Evolutionary conservation across 176 grass and related monocot genomes (phyloP).

Genomic region (Hsuehochloa calcarea): DNA sequence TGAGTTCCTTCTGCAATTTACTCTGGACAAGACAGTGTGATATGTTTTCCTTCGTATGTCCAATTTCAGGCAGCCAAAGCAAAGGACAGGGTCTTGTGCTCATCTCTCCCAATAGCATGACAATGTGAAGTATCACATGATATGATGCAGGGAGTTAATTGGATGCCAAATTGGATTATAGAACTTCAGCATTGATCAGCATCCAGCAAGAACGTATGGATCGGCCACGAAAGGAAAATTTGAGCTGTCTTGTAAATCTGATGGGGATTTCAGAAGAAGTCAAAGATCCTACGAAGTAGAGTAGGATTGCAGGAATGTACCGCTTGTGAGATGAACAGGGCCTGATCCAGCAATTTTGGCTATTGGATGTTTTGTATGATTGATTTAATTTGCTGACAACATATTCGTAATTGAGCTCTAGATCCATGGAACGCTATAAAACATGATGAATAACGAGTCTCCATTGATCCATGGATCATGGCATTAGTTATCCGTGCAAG

Average conservation of each 20-base stretch:
- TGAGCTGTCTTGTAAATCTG: background rate
- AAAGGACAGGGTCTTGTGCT: constrained; percentile 47
- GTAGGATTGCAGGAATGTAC: too few relatives aligned
- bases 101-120: constrained; percentile 40
- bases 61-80: constrained; percentile 17
- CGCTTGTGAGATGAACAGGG: background rate
- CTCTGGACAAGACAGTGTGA: background rate
- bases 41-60: background rate
- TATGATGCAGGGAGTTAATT: background rate
- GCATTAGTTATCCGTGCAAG: too few relatives aligned
- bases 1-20: too few relatives aligned
- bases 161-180: background rate
- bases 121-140: background rate
- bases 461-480: too few relatives aligned
- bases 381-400: too few relatives aligned
- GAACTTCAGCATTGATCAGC: background rate
- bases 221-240: background rate
- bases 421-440: too few relatives aligned
- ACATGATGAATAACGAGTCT: too few relatives aligned
- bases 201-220: background rate
- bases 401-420: too few relatives aligned
- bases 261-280: background rate
- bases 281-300: background rate
- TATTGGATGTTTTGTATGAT: too few relatives aligned
- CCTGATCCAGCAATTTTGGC: background rate